A percentile compares a stretch with the other conserved stretches of the same genome.
These are phyloP conservation scores for Entoloma clypeatum DNA, from an alignment of 1,284 basidiomycete species.

Conservation along the genomic window DNA sequence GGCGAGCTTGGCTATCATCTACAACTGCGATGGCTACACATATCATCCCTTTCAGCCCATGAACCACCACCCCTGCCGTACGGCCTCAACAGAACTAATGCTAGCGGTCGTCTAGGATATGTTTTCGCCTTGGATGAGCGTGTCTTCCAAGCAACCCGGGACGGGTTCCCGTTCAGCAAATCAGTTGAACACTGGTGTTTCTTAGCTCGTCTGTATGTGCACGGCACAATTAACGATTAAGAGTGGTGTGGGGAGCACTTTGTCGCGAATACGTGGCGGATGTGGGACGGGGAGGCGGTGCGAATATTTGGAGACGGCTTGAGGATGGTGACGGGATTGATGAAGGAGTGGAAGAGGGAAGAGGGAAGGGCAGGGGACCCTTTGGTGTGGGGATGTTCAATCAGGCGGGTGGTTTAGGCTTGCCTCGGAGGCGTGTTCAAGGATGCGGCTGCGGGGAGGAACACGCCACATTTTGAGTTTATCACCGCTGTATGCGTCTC, in stretches of 20 bases:
- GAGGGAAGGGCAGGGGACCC: slow-evolving; percentile 12
- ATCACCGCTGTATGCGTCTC: slow-evolving; percentile 13
- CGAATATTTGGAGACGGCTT: slow-evolving; percentile 11
- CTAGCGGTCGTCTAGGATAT: slow-evolving; percentile 22
- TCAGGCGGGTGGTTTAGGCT: slow-evolving; percentile 10
- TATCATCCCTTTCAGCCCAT: too few species aligned
- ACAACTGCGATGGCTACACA: too few species aligned
- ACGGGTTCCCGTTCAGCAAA: slow-evolving; percentile 20
- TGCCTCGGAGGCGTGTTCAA: slow-evolving; percentile 8
- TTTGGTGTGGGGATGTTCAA: slow-evolving; percentile 9
- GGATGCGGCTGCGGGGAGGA: slow-evolving; percentile 16
- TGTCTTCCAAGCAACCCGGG: slow-evolving; percentile 16
- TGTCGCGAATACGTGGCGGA: slow-evolving; percentile 10
- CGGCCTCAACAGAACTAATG: slow-evolving; percentile 23
- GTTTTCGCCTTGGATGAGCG: slow-evolving; percentile 16
- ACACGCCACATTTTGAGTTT: slow-evolving; percentile 15
- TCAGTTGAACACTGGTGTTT: slow-evolving; percentile 17
- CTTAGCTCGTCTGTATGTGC: too few species aligned
- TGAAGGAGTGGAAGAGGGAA: slow-evolving; percentile 13
- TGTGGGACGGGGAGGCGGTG: slow-evolving; percentile 12
- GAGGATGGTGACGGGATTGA: slow-evolving; percentile 8
- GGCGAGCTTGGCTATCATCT: too few species aligned
- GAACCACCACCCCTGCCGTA: too few species aligned
- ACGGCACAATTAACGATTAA: slow-evolving; percentile 22
- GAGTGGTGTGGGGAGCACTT: slow-evolving; percentile 18